phyloP scores from a whole-genome alignment of 192 early-diverging fungal genomes.

The Funneliformis geosporum region DNA sequence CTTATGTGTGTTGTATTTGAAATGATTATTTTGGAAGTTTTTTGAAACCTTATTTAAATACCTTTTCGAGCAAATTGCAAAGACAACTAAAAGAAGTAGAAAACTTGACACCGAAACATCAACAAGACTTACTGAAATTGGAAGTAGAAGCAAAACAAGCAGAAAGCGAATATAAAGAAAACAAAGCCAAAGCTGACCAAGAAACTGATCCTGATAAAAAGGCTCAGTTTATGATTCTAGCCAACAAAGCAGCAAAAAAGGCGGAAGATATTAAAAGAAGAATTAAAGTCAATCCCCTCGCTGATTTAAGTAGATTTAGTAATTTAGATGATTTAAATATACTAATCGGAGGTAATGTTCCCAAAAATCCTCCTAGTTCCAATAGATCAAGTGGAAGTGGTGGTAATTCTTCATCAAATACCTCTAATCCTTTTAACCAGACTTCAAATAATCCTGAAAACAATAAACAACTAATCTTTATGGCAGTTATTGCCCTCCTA shows the following conservation, averaged over 20 bases:
- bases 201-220: background rate
- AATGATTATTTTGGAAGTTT: constrained; percentile 8
- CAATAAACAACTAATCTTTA: too few species aligned
- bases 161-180: background rate
- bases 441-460: too few species aligned
- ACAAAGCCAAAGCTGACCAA: background rate
- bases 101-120: background rate
- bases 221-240: background rate
- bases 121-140: constrained; percentile 3
- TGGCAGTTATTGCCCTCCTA: too few species aligned
- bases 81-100: background rate
- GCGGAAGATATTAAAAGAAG: background rate
- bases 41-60: background rate
- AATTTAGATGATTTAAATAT: constrained; percentile 15
- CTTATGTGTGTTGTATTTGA: constrained; percentile 11
- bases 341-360: constrained; percentile 9
- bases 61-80: background rate
- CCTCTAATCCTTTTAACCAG: too few species aligned
- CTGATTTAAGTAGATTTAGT: constrained; percentile 15
- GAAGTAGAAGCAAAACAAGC: background rate
- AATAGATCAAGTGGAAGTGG: background rate
- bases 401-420: too few species aligned
- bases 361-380: background rate
- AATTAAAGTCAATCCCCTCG: background rate
- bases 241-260: background rate